These are phyloP conservation scores for Opeltia flavorubescens DNA, from an alignment of 495 filamentous ascomycete genomes.

Conservation along the genomic window DNA sequence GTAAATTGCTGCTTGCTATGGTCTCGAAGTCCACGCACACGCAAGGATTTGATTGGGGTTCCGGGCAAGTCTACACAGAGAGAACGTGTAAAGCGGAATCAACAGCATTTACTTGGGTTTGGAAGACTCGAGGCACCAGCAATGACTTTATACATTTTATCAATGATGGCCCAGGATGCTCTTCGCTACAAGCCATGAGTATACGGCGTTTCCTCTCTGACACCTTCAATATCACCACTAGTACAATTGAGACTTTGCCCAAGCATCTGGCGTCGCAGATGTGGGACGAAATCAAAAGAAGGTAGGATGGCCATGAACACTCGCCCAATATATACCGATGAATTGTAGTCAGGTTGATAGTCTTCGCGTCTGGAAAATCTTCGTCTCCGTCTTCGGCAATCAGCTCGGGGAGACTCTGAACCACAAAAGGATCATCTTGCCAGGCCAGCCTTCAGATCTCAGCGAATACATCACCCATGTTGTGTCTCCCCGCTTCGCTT, in stretches of 20 bases:
- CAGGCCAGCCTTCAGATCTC: slow-evolving; percentile 6
- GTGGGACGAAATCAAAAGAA: slow-evolving; percentile 12
- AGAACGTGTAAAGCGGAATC: slow-evolving; percentile 5
- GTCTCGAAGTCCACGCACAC: too few species aligned
- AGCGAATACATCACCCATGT: slow-evolving; percentile 11
- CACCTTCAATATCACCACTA: slow-evolving; percentile 9
- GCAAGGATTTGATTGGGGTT: slow-evolving; percentile 8
- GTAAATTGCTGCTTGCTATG: too few species aligned
- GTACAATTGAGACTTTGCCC: slow-evolving; percentile 13
- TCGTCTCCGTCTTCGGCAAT: slow-evolving; percentile 12
- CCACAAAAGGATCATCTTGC: slow-evolving; percentile 7
- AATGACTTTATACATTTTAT: background rate
- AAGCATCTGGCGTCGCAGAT: slow-evolving; percentile 9
- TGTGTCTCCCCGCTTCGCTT: slow-evolving; percentile 9
- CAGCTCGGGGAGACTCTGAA: slow-evolving; percentile 5
- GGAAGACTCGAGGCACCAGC: slow-evolving; percentile 9
- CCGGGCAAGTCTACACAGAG: slow-evolving; percentile 16
- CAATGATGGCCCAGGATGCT: slow-evolving; percentile 7
- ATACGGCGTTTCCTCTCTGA: slow-evolving; percentile 9
- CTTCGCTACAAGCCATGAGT: slow-evolving; percentile 14
- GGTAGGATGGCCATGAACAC: background rate
- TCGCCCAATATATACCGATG: too few species aligned
- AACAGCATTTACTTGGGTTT: slow-evolving; percentile 11
- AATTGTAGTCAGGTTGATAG: slow-evolving; percentile 14
- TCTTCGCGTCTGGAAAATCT: slow-evolving; percentile 16